Percentiles rank a stretch among this genome's conserved stretches.
Conservation (phyloP, 1,284 basidiomycete species). For the Leucoagaricus sp. region DNA sequence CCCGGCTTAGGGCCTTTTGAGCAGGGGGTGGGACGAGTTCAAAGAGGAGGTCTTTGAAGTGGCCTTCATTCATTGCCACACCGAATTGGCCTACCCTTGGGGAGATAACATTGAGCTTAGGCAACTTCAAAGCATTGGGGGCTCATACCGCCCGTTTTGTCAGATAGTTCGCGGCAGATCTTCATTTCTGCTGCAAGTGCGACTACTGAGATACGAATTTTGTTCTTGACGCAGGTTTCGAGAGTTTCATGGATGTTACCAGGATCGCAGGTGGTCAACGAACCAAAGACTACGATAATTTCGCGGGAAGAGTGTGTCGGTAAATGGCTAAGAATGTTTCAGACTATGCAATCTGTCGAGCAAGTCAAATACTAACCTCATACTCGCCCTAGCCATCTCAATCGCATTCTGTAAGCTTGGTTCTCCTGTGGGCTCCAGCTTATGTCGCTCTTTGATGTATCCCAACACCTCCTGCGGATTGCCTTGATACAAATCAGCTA, state of each 20-base stretch:
- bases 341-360: constrained; percentile 6
- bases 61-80: constrained; percentile 96
- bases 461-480: constrained; percentile 94
- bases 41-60: constrained; percentile 94
- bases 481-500: constrained; percentile 38
- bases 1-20: constrained; percentile 64
- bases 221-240: constrained; percentile 75
- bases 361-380: constrained; percentile 63
- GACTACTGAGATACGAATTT: constrained; percentile 91
- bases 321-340: constrained; percentile 66
- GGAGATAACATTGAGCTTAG: constrained; percentile 16
- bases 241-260: constrained; percentile 96
- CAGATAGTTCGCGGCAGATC: constrained; percentile 89
- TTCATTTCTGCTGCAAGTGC: constrained; percentile 97
- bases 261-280: constrained; percentile 95
- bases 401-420: constrained; percentile 96
- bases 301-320: constrained; percentile 96
- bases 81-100: constrained; percentile 79
- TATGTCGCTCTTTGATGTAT: constrained; percentile 83
- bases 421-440: constrained; percentile 88
- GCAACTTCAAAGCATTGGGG: neutral
- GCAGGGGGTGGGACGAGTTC: constrained; percentile 96
- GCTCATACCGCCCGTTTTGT: constrained; percentile 80
- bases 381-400: constrained; percentile 90
- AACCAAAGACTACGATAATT: constrained; percentile 91